A percentile compares a stretch with the other conserved stretches of the same genome.
These are phyloP conservation scores for Lentinula lateritia DNA, from an alignment of 768 basidiomycete genomes.

Conservation along the genomic window DNA sequence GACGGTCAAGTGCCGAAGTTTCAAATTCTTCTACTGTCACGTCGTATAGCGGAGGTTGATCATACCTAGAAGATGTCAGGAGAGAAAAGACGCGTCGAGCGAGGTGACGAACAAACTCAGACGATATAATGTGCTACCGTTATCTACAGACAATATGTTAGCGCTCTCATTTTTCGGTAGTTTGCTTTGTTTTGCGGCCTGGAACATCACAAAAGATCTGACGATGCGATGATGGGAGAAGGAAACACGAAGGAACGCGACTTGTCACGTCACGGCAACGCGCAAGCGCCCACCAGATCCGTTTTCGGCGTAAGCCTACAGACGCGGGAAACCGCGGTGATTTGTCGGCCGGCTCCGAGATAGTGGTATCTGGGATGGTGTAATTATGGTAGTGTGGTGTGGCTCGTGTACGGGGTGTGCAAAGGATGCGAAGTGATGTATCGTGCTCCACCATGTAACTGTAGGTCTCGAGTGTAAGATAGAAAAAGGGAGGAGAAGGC, in stretches of 20 bases:
- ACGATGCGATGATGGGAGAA: background rate
- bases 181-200: conserved; percentile 1
- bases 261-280: background rate
- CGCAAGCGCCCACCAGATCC: background rate
- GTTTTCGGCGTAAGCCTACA: too few species aligned
- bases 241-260: background rate
- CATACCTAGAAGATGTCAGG: conserved; percentile 55
- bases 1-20: conserved; percentile 78
- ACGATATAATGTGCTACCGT: conserved; percentile 52
- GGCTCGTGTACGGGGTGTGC: too few species aligned
- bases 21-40: conserved; percentile 97
- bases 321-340: too few species aligned
- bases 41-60: conserved; percentile 77
- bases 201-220: background rate
- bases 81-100: background rate
- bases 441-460: too few species aligned
- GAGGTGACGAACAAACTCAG: conserved; percentile 68
- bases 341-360: too few species aligned
- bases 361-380: too few species aligned
- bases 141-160: conserved; percentile 24
- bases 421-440: too few species aligned
- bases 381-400: too few species aligned
- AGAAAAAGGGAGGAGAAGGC: too few species aligned
- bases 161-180: background rate
- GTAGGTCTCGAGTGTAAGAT: too few species aligned